Evolutionary conservation across 2,329 filamentous ascomycete genomes (phyloP), one percentile per base, ranked within the genome.

Genomic region (Aaosphaeria arxii): DNA sequence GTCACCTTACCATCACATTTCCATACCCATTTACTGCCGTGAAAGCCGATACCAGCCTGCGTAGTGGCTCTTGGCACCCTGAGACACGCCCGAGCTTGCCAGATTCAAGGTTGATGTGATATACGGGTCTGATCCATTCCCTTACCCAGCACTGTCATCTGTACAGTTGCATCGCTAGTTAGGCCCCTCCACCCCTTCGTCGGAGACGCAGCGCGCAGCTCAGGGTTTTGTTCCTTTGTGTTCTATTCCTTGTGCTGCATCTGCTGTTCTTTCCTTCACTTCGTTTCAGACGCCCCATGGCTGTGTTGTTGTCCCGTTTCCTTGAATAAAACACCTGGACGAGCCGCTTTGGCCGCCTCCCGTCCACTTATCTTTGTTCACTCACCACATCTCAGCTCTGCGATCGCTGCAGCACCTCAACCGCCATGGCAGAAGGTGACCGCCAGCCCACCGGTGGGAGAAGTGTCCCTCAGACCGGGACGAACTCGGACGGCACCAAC

Each of bases 401-500:
- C 54, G 42, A 43, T 49, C 33, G 33, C 17, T 24, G 43, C 51
- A 46, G 24, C 44, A 40, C 51, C 42, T 45, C 46, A 45, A 17
- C 38, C 55, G 49, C 45, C 55, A 70, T 69, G 67, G 59, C 60
- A 17, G 65, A 68, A 53, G 57, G 55, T 50, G 59, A 60, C 47
- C 54, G 52, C 32, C 57, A 64, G 30, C 50, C 59, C 44, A 57
- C 40, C 39, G 60, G 46, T 28, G 61, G 50, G 30, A 61, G 53
- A 47, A 53, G 53, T 51, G 61, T 53, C 46, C 49, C 61, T 45
- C 54, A 52, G 44, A 45, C 43, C n/a, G 29, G 43, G 24, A 13
- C 17, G 17, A 39, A 35, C 28, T 45, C 43, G 6, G 32, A 60
- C 44, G 63, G 58, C 46, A 50, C 44, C 39, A 57, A 56, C 51